Evolutionary conservation across 257 asterid species (phyloP).

Genomic region (Salvia rosmarinus): DNA sequence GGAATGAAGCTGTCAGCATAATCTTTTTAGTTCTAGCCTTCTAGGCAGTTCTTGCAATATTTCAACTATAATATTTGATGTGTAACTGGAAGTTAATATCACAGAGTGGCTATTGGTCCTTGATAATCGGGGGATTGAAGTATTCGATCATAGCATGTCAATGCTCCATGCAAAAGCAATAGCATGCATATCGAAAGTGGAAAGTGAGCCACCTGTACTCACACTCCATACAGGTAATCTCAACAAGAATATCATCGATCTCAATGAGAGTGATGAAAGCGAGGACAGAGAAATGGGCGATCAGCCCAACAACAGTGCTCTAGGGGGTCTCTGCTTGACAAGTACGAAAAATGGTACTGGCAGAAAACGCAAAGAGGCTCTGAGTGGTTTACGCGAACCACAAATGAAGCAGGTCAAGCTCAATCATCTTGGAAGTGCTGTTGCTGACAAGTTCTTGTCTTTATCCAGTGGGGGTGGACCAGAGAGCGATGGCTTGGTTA

Average conservation of each 20-base stretch:
- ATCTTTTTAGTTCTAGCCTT: constrained; percentile 1
- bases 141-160: constrained; percentile 44
- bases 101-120: constrained; percentile 63
- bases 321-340: constrained; percentile 29
- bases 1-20: constrained; percentile 1
- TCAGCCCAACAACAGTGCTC: constrained; percentile 23
- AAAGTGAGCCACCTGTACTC: constrained; percentile 30
- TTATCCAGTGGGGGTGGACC: constrained; percentile 27
- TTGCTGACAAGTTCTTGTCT: constrained; percentile 33
- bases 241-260: constrained; percentile 9
- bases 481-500: constrained; percentile 21
- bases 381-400: constrained; percentile 39
- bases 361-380: constrained; percentile 64
- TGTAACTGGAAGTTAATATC: constrained; percentile 37
- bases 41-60: constrained; percentile 8
- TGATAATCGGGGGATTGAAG: constrained; percentile 50
- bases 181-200: constrained; percentile 30
- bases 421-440: constrained; percentile 34
- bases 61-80: constrained; percentile 9
- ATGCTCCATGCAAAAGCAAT: constrained; percentile 45
- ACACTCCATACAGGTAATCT: constrained; percentile 11
- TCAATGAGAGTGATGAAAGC: constrained; percentile 7
- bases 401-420: constrained; percentile 53
- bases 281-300: constrained; percentile 49
- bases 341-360: constrained; percentile 29